phyloP scores from a whole-genome alignment of 2,329 filamentous ascomycete species.

The Monilinia laxa region DNA sequence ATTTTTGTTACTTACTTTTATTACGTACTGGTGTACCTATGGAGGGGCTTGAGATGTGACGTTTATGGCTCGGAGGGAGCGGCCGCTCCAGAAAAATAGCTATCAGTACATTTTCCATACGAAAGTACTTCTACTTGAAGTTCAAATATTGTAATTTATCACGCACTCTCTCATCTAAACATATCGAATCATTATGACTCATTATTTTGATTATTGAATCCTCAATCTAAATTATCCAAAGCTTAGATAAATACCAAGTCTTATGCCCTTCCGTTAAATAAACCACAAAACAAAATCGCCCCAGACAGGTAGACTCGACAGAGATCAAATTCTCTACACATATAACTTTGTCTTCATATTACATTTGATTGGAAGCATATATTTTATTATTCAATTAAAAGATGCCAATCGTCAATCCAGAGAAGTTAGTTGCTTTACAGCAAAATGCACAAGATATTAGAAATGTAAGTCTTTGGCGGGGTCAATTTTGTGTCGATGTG shows the following conservation, averaged over 20 bases:
- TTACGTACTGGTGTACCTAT: too few relatives aligned
- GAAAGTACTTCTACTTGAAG: neutral
- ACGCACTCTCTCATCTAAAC: neutral
- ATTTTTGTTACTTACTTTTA: too few relatives aligned
- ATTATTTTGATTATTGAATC: neutral
- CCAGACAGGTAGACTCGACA: conserved; percentile 3
- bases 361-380: conserved; percentile 11
- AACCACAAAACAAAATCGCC: neutral
- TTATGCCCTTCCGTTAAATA: too few relatives aligned
- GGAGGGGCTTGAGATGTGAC: neutral
- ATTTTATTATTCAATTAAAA: conserved; percentile 28
- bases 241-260: neutral
- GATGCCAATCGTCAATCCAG: conserved; percentile 90
- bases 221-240: neutral
- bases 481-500: conserved; percentile 25
- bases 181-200: conserved; percentile 17
- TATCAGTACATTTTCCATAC: neutral
- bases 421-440: conserved; percentile 89
- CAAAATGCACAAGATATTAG: conserved; percentile 82
- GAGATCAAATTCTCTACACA: neutral
- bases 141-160: neutral
- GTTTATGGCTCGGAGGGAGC: neutral
- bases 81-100: conserved; percentile 12
- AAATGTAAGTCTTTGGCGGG: conserved; percentile 64
- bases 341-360: neutral